Evolutionary conservation across 352 stramenopile genomes (phyloP).

Genomic region (Phytophthora brassicae): DNA sequence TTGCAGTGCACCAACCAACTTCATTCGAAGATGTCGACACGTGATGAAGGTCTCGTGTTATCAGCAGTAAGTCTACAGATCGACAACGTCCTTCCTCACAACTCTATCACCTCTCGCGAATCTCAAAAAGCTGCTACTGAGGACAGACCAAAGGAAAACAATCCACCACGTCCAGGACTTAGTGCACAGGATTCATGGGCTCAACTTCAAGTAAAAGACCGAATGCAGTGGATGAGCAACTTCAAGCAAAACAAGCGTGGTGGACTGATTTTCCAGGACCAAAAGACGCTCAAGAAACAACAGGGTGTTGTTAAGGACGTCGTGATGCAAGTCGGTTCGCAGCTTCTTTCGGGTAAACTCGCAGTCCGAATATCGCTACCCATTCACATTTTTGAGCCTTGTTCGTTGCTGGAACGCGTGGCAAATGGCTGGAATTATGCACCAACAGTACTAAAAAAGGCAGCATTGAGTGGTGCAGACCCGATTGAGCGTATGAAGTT

Average conservation of each 20-base stretch:
- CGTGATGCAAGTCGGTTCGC: conserved; percentile 72
- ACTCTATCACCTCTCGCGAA: conserved; percentile 39
- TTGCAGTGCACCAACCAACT: conserved; percentile 4
- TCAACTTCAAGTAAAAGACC: conserved; percentile 50
- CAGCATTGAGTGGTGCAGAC: conserved; percentile 44
- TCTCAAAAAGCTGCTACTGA: conserved; percentile 27
- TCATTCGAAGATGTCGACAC: conserved; percentile 16
- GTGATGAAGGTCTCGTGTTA: conserved; percentile 36
- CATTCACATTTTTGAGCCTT: conserved; percentile 77
- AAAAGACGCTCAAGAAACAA: conserved; percentile 74
- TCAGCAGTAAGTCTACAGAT: conserved; percentile 59
- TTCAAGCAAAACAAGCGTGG: conserved; percentile 79
- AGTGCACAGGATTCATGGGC: conserved; percentile 45
- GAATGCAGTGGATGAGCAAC: conserved; percentile 54
- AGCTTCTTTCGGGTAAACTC: conserved; percentile 68
- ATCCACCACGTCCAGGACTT: conserved; percentile 11
- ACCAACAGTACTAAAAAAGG: conserved; percentile 75
- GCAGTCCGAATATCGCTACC: conserved; percentile 71
- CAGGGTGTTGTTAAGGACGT: conserved; percentile 82
- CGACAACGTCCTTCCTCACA: conserved; percentile 46
- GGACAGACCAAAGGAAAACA: conserved; percentile 8
- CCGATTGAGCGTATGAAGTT: conserved; percentile 71
- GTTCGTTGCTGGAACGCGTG: conserved; percentile 72
- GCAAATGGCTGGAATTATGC: conserved; percentile 77
- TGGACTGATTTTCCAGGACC: conserved; percentile 64